These are phyloP conservation scores for Nigrospora osmanthi DNA, from an alignment of 2,329 filamentous ascomycete species.

Conservation along the genomic window DNA sequence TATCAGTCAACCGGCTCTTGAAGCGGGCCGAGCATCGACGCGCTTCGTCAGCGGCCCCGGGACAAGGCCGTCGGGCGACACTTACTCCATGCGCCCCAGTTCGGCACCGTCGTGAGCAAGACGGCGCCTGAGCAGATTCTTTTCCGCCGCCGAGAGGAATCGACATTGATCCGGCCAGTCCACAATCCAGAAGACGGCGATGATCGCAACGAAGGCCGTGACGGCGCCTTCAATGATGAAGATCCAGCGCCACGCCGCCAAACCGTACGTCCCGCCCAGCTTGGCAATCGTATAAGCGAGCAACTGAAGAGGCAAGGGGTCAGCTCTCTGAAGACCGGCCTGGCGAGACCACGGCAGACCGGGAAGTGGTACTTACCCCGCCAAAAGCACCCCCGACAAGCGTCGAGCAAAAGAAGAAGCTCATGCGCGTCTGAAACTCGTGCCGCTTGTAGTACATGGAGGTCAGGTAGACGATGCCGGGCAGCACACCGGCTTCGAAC, in stretches of 20 bases:
- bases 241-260: constrained; percentile 41
- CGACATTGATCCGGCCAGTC: constrained; percentile 41
- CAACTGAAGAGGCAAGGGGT: constrained; percentile 15
- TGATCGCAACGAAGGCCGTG: constrained; percentile 23
- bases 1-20: background rate
- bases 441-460: constrained; percentile 41
- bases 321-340: background rate
- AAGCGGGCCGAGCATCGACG: too few species aligned
- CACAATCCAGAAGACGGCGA: constrained; percentile 33
- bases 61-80: background rate
- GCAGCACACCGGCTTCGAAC: constrained; percentile 38
- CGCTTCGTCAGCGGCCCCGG: background rate
- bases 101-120: constrained; percentile 20
- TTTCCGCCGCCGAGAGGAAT: constrained; percentile 35
- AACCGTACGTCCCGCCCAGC: constrained; percentile 32
- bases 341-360: background rate
- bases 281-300: constrained; percentile 39
- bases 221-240: constrained; percentile 31
- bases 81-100: constrained; percentile 16
- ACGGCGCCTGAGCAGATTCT: constrained; percentile 20
- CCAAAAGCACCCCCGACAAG: constrained; percentile 33
- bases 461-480: constrained; percentile 36
- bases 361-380: constrained; percentile 18
- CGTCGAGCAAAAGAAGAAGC: constrained; percentile 33
- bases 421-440: constrained; percentile 39